phyloP scores from a whole-genome alignment of 768 basidiomycete species.

The Termitomyces sp. region DNA sequence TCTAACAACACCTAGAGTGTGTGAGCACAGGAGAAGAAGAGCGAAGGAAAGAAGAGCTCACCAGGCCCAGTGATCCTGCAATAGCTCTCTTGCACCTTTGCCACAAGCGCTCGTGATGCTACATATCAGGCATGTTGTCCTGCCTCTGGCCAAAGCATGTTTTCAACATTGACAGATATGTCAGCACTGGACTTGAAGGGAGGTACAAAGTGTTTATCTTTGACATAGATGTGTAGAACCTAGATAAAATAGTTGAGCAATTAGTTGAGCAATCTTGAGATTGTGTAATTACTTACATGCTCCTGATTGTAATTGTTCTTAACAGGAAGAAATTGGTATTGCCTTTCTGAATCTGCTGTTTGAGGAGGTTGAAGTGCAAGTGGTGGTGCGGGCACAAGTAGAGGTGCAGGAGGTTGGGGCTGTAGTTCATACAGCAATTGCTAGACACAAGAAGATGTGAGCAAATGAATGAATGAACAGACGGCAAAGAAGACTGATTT shows the following conservation, averaged over 20 bases:
- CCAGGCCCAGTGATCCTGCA: no score
- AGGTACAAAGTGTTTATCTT: not conserved
- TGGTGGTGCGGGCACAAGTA: not conserved
- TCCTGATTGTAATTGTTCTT: not conserved
- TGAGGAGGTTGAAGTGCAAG: not conserved
- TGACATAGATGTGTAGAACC: not conserved
- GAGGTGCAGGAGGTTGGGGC: not conserved
- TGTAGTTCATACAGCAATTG: not conserved
- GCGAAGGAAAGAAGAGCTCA: no score
- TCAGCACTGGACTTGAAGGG: not conserved
- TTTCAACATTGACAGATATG: not conserved
- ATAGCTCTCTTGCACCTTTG: not conserved
- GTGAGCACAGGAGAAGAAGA: no score
- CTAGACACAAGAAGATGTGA: not conserved
- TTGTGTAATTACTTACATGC: not conserved
- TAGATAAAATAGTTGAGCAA: not conserved
- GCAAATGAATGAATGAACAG: not conserved
- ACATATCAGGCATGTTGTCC: not conserved
- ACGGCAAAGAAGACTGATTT: not conserved
- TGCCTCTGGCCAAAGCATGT: not conserved
- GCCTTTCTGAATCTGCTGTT: not conserved
- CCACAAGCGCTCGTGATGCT: not conserved
- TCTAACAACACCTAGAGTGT: not conserved
- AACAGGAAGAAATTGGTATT: no score
- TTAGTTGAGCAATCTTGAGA: not conserved